These are phyloP conservation scores for Rhododendron molle DNA, from an alignment of 148 eudicot genomes.

Conservation along the genomic window DNA sequence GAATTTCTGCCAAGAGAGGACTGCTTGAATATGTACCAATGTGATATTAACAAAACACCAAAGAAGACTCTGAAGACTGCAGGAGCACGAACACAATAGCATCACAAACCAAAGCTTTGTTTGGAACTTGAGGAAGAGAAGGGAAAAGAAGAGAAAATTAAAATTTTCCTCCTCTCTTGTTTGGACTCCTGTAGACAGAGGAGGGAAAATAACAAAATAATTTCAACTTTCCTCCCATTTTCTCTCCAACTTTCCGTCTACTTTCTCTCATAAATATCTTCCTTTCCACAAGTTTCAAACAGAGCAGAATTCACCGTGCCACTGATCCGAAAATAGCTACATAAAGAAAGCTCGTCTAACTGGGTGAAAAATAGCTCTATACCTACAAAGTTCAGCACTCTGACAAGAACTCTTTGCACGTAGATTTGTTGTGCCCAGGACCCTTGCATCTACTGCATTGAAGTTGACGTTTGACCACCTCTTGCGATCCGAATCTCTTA, in stretches of 20 bases:
- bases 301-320: not conserved
- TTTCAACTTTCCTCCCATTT: too few species aligned
- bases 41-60: not conserved
- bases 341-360: not conserved
- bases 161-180: too few species aligned
- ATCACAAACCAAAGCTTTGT: not conserved
- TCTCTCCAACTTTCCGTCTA: too few species aligned
- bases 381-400: slow-evolving; percentile 29
- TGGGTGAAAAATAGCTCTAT: not conserved
- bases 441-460: slow-evolving; percentile 91
- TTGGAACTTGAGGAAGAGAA: too few species aligned
- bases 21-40: not conserved
- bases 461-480: slow-evolving; percentile 62
- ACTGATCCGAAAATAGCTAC: not conserved
- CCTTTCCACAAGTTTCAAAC: too few species aligned
- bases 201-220: too few species aligned
- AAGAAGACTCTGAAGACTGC: not conserved
- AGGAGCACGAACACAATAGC: not conserved
- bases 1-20: not conserved
- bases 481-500: slow-evolving; percentile 51
- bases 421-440: slow-evolving; percentile 82
- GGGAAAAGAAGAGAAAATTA: too few species aligned
- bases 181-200: too few species aligned
- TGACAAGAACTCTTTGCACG: slow-evolving; percentile 51
- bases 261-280: too few species aligned